Conservation (phyloP, 2,329 filamentous ascomycete genomes). For the Anisogramma anomala region DNA sequence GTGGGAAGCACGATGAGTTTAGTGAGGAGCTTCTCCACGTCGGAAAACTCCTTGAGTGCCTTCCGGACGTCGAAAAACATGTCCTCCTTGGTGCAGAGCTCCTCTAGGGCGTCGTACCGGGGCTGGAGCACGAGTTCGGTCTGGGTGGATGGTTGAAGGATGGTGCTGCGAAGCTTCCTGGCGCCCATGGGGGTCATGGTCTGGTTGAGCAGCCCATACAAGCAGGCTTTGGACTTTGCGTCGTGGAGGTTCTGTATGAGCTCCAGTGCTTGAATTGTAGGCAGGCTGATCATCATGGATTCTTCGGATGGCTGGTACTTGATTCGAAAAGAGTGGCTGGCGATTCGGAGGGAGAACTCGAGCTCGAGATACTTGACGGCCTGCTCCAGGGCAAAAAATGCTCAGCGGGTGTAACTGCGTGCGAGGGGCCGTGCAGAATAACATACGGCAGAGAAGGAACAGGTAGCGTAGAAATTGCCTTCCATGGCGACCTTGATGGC, state of each 20-base stretch:
- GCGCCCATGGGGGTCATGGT: slow-evolving; percentile 82
- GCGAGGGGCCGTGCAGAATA: neutral
- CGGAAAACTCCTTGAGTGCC: slow-evolving; percentile 62
- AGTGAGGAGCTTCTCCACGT: slow-evolving; percentile 69
- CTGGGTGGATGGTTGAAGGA: slow-evolving; percentile 76
- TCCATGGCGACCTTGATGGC: slow-evolving; percentile 66
- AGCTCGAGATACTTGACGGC: slow-evolving; percentile 71
- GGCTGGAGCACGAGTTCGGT: slow-evolving; percentile 52
- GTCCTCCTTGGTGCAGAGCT: slow-evolving; percentile 69
- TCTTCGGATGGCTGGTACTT: slow-evolving; percentile 81
- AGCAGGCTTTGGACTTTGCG: slow-evolving; percentile 64
- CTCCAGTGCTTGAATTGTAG: slow-evolving; percentile 77
- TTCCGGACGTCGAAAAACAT: slow-evolving; percentile 70
- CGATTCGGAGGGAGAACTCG: slow-evolving; percentile 56
- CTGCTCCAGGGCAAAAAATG: slow-evolving; percentile 32
- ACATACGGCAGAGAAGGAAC: slow-evolving; percentile 68
- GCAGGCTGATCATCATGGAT: slow-evolving; percentile 90
- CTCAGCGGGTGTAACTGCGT: neutral
- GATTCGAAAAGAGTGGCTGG: slow-evolving; percentile 70
- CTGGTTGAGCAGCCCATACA: slow-evolving; percentile 77
- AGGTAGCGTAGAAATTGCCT: slow-evolving; percentile 78
- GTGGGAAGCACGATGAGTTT: slow-evolving; percentile 70
- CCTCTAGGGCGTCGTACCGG: slow-evolving; percentile 73
- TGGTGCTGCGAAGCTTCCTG: slow-evolving; percentile 69
- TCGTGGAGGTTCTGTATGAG: slow-evolving; percentile 78